phyloP scores from a whole-genome alignment of 2,329 filamentous ascomycete species.

The Colletotrichum ledebouriae region DNA sequence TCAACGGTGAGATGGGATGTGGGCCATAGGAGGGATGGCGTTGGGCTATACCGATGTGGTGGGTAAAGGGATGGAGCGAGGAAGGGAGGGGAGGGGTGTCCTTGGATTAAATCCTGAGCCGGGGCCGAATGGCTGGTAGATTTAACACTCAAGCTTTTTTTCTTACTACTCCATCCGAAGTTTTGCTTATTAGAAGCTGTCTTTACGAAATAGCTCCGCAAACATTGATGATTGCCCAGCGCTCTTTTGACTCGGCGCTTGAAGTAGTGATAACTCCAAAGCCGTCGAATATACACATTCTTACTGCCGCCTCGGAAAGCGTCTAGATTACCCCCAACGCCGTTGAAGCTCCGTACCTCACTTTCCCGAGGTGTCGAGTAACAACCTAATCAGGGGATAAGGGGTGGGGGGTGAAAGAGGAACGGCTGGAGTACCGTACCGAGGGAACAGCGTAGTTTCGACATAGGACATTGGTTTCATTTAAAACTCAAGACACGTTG shows the following conservation, averaged over 20 bases:
- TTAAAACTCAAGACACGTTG: not conserved
- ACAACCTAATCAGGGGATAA: constrained; percentile 4
- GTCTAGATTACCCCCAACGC: not conserved
- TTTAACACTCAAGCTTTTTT: not conserved
- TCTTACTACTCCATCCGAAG: constrained; percentile 6
- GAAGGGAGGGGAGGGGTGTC: not conserved
- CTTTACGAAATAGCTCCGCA: too few species aligned
- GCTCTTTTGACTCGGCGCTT: too few species aligned
- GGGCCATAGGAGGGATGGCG: not conserved
- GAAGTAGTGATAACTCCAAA: too few species aligned
- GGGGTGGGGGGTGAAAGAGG: too few species aligned
- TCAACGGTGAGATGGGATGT: not conserved
- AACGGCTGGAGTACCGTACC: too few species aligned
- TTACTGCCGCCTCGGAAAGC: too few species aligned
- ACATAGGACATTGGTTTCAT: constrained; percentile 4
- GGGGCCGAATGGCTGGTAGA: constrained; percentile 8
- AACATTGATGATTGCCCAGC: too few species aligned
- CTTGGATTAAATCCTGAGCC: constrained; percentile 27
- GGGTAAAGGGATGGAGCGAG: not conserved
- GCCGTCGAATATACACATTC: too few species aligned
- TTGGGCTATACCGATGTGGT: not conserved
- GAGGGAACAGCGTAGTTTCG: not conserved
- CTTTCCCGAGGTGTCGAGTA: constrained; percentile 9
- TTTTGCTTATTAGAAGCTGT: not conserved
- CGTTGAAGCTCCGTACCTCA: constrained; percentile 4